Evolutionary conservation across 345 rosid genomes (phyloP), one percentile per base, ranked within the genome.

Genomic region (Eucalyptus regnans): DNA sequence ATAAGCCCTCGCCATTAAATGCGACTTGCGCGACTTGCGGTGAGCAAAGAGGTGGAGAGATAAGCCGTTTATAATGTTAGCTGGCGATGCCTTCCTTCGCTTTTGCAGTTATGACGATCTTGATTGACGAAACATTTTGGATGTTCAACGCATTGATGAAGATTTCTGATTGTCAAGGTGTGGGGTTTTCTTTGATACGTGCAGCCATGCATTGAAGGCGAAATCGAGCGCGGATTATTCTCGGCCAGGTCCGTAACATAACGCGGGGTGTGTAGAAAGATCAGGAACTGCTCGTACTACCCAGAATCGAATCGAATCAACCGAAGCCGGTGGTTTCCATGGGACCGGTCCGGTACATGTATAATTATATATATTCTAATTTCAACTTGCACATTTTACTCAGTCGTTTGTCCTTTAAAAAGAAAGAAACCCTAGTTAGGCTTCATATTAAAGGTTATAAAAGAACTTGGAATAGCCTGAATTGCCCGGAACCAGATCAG

Each of bases 401-500:
- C 3, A 56, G 29, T 23, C n/a, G n/a, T 56, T 23, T 56, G 29
- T 56, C 62, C 62, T 56, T 56, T 23, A 22, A 56, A 56, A 56
- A 56, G 12, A 23, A 56, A 52, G 8, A 52, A 52, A 56, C 62
- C 29, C 62, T 56, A 56, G 62, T 56, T 22, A 9, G 29, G 62
- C 62, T 56, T 56, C 62, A 56, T 56, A 56, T 9, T 20, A 52
- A 52, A 23, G 58, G 25, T 52, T 20, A 52, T 10, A 52, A 52
- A 52, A 52, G 58, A 52, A 52, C 58, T 0, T 20, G 25, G 25
- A 20, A 18, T 52, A 3, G 58, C 25, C 5, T 20, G 1, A 3
- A 52, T 52, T 23, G 1, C 58, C 0, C 10, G 5, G 0, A 52
- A 52, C 25, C 58, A 52, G 0, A 18, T 52, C 0, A 52, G 1